These are phyloP conservation scores for Pelagomonas calceolata DNA, from an alignment of 108 stramenopile species.

Conservation along the genomic window DNA sequence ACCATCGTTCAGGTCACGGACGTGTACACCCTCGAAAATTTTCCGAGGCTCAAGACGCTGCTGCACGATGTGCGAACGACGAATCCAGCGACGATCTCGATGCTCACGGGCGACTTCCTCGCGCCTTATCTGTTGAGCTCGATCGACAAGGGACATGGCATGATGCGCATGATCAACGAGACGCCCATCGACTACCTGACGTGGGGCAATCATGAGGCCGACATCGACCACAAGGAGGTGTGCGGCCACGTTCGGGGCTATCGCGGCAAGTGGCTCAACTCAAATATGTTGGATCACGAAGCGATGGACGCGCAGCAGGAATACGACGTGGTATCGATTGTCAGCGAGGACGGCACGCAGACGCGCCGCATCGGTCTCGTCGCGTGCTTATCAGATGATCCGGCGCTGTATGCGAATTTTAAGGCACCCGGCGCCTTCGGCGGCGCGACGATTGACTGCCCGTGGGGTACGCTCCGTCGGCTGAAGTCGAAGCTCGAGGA, in stretches of 20 bases:
- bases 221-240: constrained; percentile 26
- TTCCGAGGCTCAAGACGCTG: constrained; percentile 37
- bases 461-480: constrained; percentile 31
- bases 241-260: constrained; percentile 28
- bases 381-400: constrained; percentile 36
- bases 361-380: constrained; percentile 27
- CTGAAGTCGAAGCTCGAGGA: constrained; percentile 26
- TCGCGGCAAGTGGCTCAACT: constrained; percentile 36
- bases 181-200: constrained; percentile 30
- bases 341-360: constrained; percentile 26
- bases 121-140: constrained; percentile 30
- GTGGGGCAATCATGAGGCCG: constrained; percentile 43
- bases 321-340: constrained; percentile 14
- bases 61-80: constrained; percentile 8
- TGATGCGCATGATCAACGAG: constrained; percentile 36
- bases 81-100: constrained; percentile 7
- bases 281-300: constrained; percentile 43
- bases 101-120: constrained; percentile 37
- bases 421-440: constrained; percentile 28
- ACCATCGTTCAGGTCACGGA: constrained; percentile 42
- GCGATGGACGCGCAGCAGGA: background rate
- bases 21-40: constrained; percentile 40
- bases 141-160: constrained; percentile 41
- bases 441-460: constrained; percentile 24
- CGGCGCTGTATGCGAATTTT: background rate